Percentiles rank a stretch among this genome's conserved stretches.
These are phyloP conservation scores for Cladosporium sp. DNA, from an alignment of 2,329 filamentous ascomycete species.

Conservation along the genomic window DNA sequence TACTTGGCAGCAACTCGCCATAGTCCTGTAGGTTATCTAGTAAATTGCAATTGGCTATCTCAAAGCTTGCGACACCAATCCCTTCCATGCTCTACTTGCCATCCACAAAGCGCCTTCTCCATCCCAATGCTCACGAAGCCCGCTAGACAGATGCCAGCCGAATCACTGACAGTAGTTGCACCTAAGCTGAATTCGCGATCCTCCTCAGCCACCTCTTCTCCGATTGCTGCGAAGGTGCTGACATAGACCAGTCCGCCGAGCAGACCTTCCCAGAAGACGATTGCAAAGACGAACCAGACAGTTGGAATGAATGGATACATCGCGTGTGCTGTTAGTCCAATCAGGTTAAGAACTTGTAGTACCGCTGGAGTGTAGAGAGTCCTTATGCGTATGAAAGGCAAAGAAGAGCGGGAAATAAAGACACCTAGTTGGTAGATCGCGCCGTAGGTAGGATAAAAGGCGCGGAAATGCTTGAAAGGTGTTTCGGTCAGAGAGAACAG, in stretches of 20 bases:
- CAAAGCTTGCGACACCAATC: conserved; percentile 46
- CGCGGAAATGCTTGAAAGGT: conserved; percentile 76
- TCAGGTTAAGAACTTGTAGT: conserved; percentile 75
- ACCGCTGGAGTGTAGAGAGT: conserved; percentile 76
- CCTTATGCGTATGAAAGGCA: conserved; percentile 78
- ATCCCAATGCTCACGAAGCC: conserved; percentile 78
- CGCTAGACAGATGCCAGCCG: conserved; percentile 82
- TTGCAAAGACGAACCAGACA: conserved; percentile 77
- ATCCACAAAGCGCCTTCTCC: conserved; percentile 76
- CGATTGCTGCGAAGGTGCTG: conserved; percentile 91
- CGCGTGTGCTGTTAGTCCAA: conserved; percentile 69
- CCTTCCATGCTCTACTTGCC: conserved; percentile 76
- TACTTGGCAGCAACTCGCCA: too few species aligned
- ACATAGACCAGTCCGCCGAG: conserved; percentile 91
- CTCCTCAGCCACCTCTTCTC: conserved; percentile 69
- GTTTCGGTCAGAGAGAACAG: conserved; percentile 74
- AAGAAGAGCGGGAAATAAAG: conserved; percentile 88
- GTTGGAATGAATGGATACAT: conserved; percentile 71
- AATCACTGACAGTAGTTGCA: conserved; percentile 88
- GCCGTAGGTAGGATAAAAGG: conserved; percentile 91
- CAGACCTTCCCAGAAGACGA: conserved; percentile 92
- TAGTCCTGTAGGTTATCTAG: too few species aligned
- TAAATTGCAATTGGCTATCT: conserved; percentile 8
- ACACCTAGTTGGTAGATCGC: conserved; percentile 94
- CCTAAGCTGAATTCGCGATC: conserved; percentile 89